phyloP scores from a whole-genome alignment of 2,329 filamentous ascomycete genomes.

The Aspergillus ibericus region DNA sequence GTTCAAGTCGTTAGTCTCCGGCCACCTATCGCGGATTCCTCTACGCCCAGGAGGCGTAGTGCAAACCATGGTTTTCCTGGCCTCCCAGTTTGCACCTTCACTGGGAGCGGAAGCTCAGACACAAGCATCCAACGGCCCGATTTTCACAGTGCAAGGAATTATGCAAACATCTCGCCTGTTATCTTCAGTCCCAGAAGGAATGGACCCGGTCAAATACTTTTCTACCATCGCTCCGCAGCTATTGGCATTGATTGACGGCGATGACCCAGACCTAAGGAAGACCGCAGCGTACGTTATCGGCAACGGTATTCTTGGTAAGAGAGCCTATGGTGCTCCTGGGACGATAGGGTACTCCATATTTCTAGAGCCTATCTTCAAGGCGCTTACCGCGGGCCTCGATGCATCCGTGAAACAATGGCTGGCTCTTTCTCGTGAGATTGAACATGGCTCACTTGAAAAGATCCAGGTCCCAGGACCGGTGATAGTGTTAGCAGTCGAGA shows the following conservation, averaged over 20 bases:
- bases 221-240: slow-evolving; percentile 42
- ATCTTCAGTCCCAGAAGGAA: slow-evolving; percentile 42
- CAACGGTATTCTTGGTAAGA: slow-evolving; percentile 45
- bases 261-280: slow-evolving; percentile 40
- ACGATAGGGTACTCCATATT: slow-evolving; percentile 45
- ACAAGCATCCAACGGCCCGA: slow-evolving; percentile 34
- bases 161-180: slow-evolving; percentile 46
- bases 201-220: slow-evolving; percentile 40
- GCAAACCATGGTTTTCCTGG: slow-evolving; percentile 45
- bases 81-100: slow-evolving; percentile 43
- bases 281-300: slow-evolving; percentile 46
- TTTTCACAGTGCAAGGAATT: slow-evolving; percentile 45
- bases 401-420: slow-evolving; percentile 30
- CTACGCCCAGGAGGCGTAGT: slow-evolving; percentile 43
- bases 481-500: slow-evolving; percentile 35
- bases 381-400: slow-evolving; percentile 35
- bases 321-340: slow-evolving; percentile 39
- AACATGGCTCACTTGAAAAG: slow-evolving; percentile 3
- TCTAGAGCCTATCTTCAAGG: slow-evolving; percentile 41
- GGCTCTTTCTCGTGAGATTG: not conserved
- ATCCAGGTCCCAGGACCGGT: slow-evolving; percentile 28
- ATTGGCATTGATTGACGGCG: slow-evolving; percentile 40
- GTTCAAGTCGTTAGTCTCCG: slow-evolving; percentile 41
- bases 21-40: slow-evolving; percentile 40
- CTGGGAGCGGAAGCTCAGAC: slow-evolving; percentile 36